Evolutionary conservation across 805 yeast species (phyloP).

Genomic region (Wickerhamiella occidentalis): DNA sequence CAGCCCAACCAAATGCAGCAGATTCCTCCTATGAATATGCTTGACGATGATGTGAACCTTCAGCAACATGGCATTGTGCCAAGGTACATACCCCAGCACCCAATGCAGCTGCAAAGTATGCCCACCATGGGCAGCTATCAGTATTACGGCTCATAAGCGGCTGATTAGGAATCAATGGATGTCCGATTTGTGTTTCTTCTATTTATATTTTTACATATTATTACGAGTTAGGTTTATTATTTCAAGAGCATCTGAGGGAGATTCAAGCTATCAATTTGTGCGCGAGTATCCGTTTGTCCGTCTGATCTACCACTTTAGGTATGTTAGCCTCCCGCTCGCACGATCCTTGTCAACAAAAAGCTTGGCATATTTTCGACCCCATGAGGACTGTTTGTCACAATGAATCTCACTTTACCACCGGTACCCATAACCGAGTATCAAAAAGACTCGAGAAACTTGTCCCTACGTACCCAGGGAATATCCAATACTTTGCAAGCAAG

Average conservation of each 20-base stretch:
- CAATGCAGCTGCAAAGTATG: conserved; percentile 9
- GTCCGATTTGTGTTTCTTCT: not conserved
- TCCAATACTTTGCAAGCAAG: too few species aligned
- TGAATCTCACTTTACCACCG: too few species aligned
- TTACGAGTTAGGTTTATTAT: not conserved
- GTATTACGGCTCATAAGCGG: conserved; percentile 5
- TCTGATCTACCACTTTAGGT: too few species aligned
- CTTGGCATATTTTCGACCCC: not conserved
- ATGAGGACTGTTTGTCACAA: too few species aligned
- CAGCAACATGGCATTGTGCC: conserved; percentile 20
- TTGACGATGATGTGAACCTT: conserved; percentile 21
- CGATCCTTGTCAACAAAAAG: not conserved
- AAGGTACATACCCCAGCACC: conserved; percentile 21
- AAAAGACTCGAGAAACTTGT: too few species aligned
- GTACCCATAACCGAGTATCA: too few species aligned
- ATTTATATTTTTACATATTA: not conserved
- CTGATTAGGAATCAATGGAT: too few species aligned
- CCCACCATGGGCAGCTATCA: conserved; percentile 11
- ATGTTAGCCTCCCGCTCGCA: not conserved
- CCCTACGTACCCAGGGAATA: too few species aligned
- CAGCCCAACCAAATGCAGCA: conserved; percentile 10
- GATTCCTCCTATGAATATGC: conserved; percentile 11
- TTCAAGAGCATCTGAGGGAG: too few species aligned
- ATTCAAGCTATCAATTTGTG: too few species aligned
- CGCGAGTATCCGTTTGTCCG: too few species aligned